These are phyloP conservation scores for Gossypium raimondii DNA, from an alignment of 345 rosid species.

Conservation along the genomic window DNA sequence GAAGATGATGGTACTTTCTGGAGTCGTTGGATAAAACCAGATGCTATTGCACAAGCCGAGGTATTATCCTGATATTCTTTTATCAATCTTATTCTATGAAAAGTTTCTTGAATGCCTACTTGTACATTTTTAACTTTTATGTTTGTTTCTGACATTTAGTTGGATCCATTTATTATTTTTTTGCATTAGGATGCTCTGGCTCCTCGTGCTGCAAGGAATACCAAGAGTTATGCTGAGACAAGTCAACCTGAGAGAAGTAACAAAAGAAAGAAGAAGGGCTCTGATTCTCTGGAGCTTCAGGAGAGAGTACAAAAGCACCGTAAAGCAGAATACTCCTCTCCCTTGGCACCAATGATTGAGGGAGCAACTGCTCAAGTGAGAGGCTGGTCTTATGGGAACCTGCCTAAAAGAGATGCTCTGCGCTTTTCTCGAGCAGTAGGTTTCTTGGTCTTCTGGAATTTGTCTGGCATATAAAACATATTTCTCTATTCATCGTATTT, in stretches of 20 bases:
- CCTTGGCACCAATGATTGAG: slow-evolving; percentile 65
- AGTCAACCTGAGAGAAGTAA: slow-evolving; percentile 58
- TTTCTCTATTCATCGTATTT: background rate
- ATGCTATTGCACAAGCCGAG: slow-evolving; percentile 77
- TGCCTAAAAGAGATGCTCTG: slow-evolving; percentile 94
- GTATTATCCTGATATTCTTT: slow-evolving; percentile 34
- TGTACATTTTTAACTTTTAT: background rate
- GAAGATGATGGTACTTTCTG: slow-evolving; percentile 85
- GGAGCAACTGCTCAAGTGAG: slow-evolving; percentile 94
- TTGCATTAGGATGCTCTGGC: slow-evolving; percentile 68
- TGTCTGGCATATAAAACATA: background rate
- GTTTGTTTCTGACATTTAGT: background rate
- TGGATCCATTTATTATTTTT: slow-evolving; percentile 11
- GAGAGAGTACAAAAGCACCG: slow-evolving; percentile 75
- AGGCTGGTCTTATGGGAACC: slow-evolving; percentile 94
- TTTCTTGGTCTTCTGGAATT: slow-evolving; percentile 1
- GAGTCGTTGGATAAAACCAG: slow-evolving; percentile 99
- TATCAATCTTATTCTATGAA: slow-evolving; percentile 13
- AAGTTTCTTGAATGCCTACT: background rate
- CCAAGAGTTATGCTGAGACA: slow-evolving; percentile 85
- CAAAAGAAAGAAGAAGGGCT: slow-evolving; percentile 86
- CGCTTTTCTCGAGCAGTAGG: slow-evolving; percentile 91
- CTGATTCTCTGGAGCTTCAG: slow-evolving; percentile 56
- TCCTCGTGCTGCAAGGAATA: slow-evolving; percentile 94
- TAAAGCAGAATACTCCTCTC: slow-evolving; percentile 60